Percentiles rank a stretch among this genome's conserved stretches.
These are phyloP conservation scores for Sphagnum magellanicum DNA, from an alignment of 228 moss, liverwort and hornwort genomes.

Conservation along the genomic window DNA sequence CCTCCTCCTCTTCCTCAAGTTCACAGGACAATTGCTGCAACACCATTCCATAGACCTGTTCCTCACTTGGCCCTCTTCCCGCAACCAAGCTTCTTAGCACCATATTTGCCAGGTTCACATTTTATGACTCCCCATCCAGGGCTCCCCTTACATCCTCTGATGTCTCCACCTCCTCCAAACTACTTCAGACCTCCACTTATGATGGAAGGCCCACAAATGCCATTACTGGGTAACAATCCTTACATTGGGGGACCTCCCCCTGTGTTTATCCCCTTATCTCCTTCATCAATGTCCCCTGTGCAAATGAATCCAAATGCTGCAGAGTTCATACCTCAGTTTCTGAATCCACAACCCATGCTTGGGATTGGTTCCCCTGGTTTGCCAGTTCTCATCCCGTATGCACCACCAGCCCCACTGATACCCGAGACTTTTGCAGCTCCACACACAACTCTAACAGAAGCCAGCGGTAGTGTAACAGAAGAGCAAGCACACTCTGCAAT, in stretches of 20 bases:
- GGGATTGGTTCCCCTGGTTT: background rate
- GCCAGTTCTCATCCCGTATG: background rate
- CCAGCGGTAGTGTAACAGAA: background rate
- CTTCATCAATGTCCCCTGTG: conserved; percentile 16
- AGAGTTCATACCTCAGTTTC: conserved; percentile 47
- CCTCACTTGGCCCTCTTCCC: conserved; percentile 34
- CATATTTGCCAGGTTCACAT: conserved; percentile 17
- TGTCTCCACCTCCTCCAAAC: conserved; percentile 14
- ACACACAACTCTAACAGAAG: background rate
- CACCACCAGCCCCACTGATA: background rate
- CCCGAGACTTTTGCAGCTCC: background rate
- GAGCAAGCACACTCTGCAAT: too few species aligned
- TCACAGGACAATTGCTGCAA: conserved; percentile 44
- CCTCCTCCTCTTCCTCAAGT: conserved; percentile 20
- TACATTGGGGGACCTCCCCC: background rate
- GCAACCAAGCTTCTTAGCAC: background rate
- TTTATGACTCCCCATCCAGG: conserved; percentile 25
- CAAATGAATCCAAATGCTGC: conserved; percentile 67
- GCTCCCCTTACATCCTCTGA: background rate
- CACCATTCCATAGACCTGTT: conserved; percentile 44
- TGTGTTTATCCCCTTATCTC: conserved; percentile 9
- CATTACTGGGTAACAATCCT: background rate
- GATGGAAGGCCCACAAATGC: conserved; percentile 4
- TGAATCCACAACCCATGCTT: conserved; percentile 7
- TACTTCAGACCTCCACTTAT: background rate